Percentiles rank a stretch among this genome's conserved stretches.
Evolutionary conservation across 148 eudicot species (phyloP).

Genomic region (Rheum nobile): DNA sequence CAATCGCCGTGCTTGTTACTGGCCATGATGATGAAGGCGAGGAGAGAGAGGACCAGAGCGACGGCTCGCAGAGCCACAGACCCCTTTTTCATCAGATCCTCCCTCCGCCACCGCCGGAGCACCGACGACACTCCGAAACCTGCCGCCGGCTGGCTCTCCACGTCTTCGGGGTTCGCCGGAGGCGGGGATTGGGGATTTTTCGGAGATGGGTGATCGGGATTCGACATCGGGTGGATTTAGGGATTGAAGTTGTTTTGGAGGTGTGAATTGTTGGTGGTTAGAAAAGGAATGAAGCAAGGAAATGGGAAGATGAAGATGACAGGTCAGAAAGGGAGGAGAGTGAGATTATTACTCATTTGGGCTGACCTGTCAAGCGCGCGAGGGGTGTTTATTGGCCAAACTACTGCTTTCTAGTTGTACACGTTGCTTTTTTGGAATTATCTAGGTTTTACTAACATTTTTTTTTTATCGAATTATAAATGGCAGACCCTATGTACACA

Average conservation of each 20-base stretch:
- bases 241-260: neutral
- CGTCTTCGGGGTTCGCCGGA: constrained; percentile 15
- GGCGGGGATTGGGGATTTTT: neutral
- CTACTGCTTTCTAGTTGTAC: neutral
- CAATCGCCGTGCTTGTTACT: constrained; percentile 37
- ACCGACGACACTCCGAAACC: constrained; percentile 21
- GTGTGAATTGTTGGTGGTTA: neutral
- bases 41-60: constrained; percentile 37
- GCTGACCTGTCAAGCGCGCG: neutral
- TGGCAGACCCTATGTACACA: too few relatives aligned
- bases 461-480: too few relatives aligned
- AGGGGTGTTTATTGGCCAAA: neutral
- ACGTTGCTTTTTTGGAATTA: neutral
- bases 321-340: neutral
- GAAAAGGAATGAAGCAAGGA: neutral
- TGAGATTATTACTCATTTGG: neutral
- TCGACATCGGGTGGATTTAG: constrained; percentile 10
- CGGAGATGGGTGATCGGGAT: constrained; percentile 4
- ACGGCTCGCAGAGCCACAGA: constrained; percentile 28
- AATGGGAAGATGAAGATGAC: neutral
- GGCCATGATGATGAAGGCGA: constrained; percentile 54
- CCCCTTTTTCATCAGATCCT: constrained; percentile 35
- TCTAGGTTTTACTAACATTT: too few relatives aligned
- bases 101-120: constrained; percentile 31
- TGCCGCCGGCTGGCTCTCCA: constrained; percentile 16